Percentiles rank a stretch among this genome's conserved stretches.
phyloP scores from a whole-genome alignment of 305 asterid genomes.

The Rubia peregrina region DNA sequence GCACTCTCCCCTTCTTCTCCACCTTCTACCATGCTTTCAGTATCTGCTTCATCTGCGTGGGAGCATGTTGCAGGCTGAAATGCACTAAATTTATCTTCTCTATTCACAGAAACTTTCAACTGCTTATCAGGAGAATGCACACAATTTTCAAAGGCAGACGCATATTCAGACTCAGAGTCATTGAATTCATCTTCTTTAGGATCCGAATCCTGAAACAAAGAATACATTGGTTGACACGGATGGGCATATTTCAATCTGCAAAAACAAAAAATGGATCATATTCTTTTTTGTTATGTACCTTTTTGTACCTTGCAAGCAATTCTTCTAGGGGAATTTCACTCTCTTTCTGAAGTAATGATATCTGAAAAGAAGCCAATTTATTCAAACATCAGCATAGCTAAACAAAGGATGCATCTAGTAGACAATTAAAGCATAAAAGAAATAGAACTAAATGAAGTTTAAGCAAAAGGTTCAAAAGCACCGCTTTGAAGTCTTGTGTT shows the following conservation, averaged over 20 bases:
- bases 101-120: constrained; percentile 14
- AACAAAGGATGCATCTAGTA: not conserved
- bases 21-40: constrained; percentile 40
- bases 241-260: constrained; percentile 5
- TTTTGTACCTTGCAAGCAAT: constrained; percentile 87
- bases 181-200: constrained; percentile 39
- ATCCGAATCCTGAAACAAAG: constrained; percentile 43
- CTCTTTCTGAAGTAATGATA: constrained; percentile 78
- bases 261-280: constrained; percentile 16
- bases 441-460: not conserved
- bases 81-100: constrained; percentile 37
- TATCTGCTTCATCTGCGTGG: constrained; percentile 40
- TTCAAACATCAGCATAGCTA: constrained; percentile 2
- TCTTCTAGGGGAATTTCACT: constrained; percentile 84
- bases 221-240: constrained; percentile 8
- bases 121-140: constrained; percentile 37
- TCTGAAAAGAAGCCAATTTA: constrained; percentile 45
- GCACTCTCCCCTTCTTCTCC: constrained; percentile 65
- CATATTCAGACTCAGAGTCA: constrained; percentile 37
- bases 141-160: constrained; percentile 58
- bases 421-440: not conserved
- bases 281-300: constrained; percentile 46
- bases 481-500: constrained; percentile 7
- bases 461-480: not conserved
- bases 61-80: constrained; percentile 31